Evolutionary conservation across 2,329 filamentous ascomycete species (phyloP), one percentile per base, ranked within the genome.

Genomic region (Sarocladium oryzae): DNA sequence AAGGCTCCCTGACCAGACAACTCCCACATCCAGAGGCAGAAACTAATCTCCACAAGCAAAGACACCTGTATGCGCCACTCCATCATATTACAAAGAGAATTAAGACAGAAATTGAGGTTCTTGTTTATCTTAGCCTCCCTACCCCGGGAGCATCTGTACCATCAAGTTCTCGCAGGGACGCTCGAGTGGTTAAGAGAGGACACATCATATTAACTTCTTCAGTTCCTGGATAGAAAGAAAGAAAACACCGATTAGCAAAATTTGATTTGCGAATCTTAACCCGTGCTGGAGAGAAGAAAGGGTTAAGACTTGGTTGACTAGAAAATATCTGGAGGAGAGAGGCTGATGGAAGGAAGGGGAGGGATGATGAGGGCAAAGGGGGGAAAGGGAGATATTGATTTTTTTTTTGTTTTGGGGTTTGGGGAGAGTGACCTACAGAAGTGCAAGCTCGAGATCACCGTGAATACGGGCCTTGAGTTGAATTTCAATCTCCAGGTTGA

Each of bases 391-490:
- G n/a, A n/a, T n/a, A n/a, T n/a, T n/a, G n/a, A n/a, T n/a, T n/a
- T n/a, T n/a, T n/a, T n/a, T n/a, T n/a, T n/a, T n/a, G n/a, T n/a
- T n/a, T n/a, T n/a, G n/a, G n/a, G 16, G n/a, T n/a, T 7, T 26
- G 4, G 21, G 11, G 40, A n/a, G 40, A 43, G 35, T 11, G 10
- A 73, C 76, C 67, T 70, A 79, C 76, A 79, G 69, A 58, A 93
- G 75, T 56, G 84, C 85, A 57, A 93, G 69, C 30, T 88, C 90
- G 56, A 95, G 70, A 70, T 95, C 89, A 62, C 89, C 89, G 60
- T 90, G 84, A 57, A 93, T 90, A 67, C 85, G 85, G 18, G 88
- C 88, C 75, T 93, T 93, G 55, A 93, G 77, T 60, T 89, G 85
- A 55, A 93, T 88, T 67, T 93, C 88, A 48, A 93, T 78, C 58